phyloP scores from a whole-genome alignment of 2,329 filamentous ascomycete species.

The Gliomastix tumulicola region DNA sequence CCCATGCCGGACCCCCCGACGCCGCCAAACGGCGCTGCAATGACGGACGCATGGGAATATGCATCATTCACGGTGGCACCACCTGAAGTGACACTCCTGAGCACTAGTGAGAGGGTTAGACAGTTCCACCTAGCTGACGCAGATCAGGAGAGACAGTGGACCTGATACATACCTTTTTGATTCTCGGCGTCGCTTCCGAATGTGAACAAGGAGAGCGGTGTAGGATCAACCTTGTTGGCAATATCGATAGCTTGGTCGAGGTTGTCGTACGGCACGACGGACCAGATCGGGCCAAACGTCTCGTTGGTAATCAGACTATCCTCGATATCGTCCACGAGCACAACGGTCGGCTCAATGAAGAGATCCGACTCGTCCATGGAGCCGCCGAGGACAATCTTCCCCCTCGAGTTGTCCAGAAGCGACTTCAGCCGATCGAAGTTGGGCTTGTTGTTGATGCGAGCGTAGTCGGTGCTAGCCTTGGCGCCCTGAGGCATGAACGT shows the following conservation, averaged over 20 bases:
- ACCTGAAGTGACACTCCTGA: constrained; percentile 33
- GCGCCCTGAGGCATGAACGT: constrained; percentile 82
- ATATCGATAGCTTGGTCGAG: constrained; percentile 82
- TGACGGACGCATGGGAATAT: constrained; percentile 32
- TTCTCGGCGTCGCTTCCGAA: constrained; percentile 80
- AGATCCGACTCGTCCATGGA: constrained; percentile 71
- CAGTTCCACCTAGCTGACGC: too few species aligned
- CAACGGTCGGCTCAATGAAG: constrained; percentile 88
- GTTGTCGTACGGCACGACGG: constrained; percentile 68
- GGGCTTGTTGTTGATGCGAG: constrained; percentile 70
- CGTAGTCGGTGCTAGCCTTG: constrained; percentile 70
- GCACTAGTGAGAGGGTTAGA: constrained; percentile 29
- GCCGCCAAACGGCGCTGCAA: constrained; percentile 39
- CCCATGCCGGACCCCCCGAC: constrained; percentile 41
- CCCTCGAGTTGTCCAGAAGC: constrained; percentile 79
- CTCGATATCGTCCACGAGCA: constrained; percentile 63
- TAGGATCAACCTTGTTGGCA: constrained; percentile 74
- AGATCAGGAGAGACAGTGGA: too few species aligned
- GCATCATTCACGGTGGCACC: constrained; percentile 44
- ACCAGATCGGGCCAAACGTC: constrained; percentile 88
- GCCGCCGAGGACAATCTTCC: constrained; percentile 83
- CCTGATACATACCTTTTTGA: constrained; percentile 56
- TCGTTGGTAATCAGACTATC: constrained; percentile 80
- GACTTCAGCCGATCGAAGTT: constrained; percentile 80
- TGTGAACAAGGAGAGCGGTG: constrained; percentile 75